These are phyloP conservation scores for Drosera capensis DNA, from an alignment of 148 eudicot genomes.

Conservation along the genomic window DNA sequence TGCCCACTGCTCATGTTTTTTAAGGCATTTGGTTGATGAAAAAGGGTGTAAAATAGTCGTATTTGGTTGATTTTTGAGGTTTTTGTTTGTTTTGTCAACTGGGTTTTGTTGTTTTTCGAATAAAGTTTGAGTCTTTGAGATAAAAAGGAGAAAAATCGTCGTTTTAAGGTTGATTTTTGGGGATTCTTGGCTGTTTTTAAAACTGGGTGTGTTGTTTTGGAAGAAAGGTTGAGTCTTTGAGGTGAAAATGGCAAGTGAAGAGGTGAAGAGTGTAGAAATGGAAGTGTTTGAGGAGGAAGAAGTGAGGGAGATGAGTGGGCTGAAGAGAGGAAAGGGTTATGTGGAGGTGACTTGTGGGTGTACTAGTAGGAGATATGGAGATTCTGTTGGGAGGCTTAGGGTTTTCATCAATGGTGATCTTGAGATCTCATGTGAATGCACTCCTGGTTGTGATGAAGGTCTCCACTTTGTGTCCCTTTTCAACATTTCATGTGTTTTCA, in stretches of 20 bases:
- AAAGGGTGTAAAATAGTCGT: too few species aligned
- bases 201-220: background rate
- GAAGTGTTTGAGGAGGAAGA: slow-evolving; percentile 38
- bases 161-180: background rate
- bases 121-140: background rate
- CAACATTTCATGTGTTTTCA: background rate
- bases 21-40: too few species aligned
- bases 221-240: background rate
- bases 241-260: slow-evolving; percentile 10
- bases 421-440: slow-evolving; percentile 54
- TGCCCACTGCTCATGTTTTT: background rate
- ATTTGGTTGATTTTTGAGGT: too few species aligned
- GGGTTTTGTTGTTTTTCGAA: background rate
- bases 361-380: slow-evolving; percentile 55
- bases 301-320: slow-evolving; percentile 31
- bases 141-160: too few species aligned
- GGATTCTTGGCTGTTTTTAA: background rate
- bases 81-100: background rate
- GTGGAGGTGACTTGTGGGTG: slow-evolving; percentile 59
- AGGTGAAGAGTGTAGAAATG: slow-evolving; percentile 5
- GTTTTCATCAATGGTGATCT: slow-evolving; percentile 46
- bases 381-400: slow-evolving; percentile 59
- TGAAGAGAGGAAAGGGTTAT: slow-evolving; percentile 21
- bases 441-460: slow-evolving; percentile 62
- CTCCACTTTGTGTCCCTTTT: background rate